Base-by-base conservation (phyloP, 2,329 filamentous ascomycete species). In the Pseudogymnoascus sp. region DNA sequence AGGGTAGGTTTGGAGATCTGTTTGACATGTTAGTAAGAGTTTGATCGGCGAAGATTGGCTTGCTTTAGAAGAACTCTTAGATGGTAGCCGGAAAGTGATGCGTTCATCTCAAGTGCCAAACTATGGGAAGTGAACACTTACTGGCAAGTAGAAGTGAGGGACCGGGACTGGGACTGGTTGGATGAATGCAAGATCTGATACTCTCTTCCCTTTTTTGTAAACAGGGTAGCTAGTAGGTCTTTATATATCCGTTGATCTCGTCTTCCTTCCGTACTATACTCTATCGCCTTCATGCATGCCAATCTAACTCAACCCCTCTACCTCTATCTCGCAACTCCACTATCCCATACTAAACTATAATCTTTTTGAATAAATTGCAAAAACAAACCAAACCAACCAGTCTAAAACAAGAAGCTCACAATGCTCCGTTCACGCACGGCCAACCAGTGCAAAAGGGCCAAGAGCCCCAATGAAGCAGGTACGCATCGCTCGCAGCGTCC, bases 381-480 rank as follows among this genome's bases (percentile, higher is more conserved):
- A 54, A n/a, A 33, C 47, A 33, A 54, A 33, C 47, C 17, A 54
- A 17, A 7, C 29, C 29, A 54, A 26, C 29, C 47, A 54, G 47
- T 17, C 47, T 29, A 54, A 33, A 54, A 54, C n/a, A 54, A 54
- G 47, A 54, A 54, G 47, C 47, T 54, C 47, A 24, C 13, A 50
- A 31, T 50, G 17, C 44, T 31, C 26, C 44, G 44, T 24, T 13
- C 44, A 15, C n/a, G 44, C 13, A 50, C 44, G 44, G 13, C n/a
- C 5, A n/a, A 17, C 29, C 17, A 54, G 29, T 33, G 47, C n/a
- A 21, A 54, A 54, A 54, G 47, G 47, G 47, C 29, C 47, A 54
- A 54, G 47, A 54, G 26, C 47, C 47, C 47, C 47, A 54, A 33
- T 29, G n/a, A 54, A 33, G 47, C 47, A 54, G 47, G 47, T 54